Percentiles rank a stretch among this genome's conserved stretches.
These are phyloP conservation scores for Trifolium pratense DNA, from an alignment of 306 rosid genomes.

Conservation along the genomic window DNA sequence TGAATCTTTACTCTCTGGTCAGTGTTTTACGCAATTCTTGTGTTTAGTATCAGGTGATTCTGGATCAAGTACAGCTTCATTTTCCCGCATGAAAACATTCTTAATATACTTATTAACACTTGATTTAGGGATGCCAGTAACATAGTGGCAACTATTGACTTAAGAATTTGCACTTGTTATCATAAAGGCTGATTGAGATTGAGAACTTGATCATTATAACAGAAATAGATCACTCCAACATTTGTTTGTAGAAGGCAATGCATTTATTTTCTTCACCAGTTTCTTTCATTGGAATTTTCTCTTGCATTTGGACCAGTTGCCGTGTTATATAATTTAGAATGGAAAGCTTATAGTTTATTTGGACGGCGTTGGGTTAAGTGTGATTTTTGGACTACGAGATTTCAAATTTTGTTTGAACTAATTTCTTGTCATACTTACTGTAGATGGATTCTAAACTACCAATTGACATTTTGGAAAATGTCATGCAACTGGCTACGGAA, in stretches of 20 bases:
- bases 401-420: constrained; percentile 10
- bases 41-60: not conserved
- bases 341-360: not conserved
- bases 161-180: not conserved
- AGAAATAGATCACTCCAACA: not conserved
- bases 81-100: too few species aligned
- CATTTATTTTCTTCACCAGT: constrained; percentile 10
- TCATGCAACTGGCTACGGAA: constrained; percentile 85
- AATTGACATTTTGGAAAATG: constrained; percentile 77
- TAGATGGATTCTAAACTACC: constrained; percentile 94
- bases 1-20: constrained; percentile 3
- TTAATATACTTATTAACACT: not conserved
- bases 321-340: constrained; percentile 15
- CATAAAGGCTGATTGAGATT: constrained; percentile 5
- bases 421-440: constrained; percentile 34
- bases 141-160: not conserved
- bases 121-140: not conserved
- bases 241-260: constrained; percentile 2
- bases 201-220: constrained; percentile 19
- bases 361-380: not conserved
- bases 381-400: not conserved
- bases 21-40: not conserved
- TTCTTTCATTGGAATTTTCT: constrained; percentile 6
- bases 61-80: not conserved
- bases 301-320: not conserved